Conservation (phyloP, 306 rosid species). For the Cicer judaicum region DNA sequence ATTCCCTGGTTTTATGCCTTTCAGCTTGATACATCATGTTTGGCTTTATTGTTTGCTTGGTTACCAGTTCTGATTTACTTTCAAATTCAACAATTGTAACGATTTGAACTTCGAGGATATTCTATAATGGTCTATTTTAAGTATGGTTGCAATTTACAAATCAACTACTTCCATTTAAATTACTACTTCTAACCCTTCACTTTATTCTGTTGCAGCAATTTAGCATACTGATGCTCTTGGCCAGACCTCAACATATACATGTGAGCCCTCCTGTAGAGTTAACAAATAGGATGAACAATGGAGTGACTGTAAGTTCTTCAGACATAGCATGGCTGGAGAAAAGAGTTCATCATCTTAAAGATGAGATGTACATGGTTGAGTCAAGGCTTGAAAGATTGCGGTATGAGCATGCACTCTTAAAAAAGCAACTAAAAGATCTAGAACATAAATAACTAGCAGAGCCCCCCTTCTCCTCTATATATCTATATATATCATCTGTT, state of each 20-base stretch:
- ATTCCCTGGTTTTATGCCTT: not conserved
- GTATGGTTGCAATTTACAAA: constrained; percentile 15
- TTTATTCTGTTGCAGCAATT: constrained; percentile 67
- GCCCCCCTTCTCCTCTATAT: not conserved
- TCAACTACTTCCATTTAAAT: constrained; percentile 10
- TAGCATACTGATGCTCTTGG: constrained; percentile 80
- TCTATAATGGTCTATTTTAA: constrained; percentile 18
- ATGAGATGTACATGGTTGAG: constrained; percentile 91
- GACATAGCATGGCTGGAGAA: constrained; percentile 80
- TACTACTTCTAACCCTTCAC: not conserved
- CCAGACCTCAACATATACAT: constrained; percentile 84
- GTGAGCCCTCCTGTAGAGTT: constrained; percentile 62
- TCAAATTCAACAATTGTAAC: not conserved
- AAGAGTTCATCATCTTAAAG: constrained; percentile 84
- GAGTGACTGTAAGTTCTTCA: constrained; percentile 58
- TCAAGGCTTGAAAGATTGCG: constrained; percentile 85
- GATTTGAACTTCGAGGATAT: not conserved
- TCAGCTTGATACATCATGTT: constrained; percentile 29
- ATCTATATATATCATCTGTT: not conserved
- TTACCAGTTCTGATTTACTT: not conserved
- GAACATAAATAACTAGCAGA: constrained; percentile 46
- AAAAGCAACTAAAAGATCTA: constrained; percentile 69
- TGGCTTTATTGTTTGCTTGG: not conserved
- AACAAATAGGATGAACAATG: constrained; percentile 50
- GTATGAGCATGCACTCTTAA: constrained; percentile 69